Conservation (phyloP, 169 alveolate genomes). For the Cryptosporidium ryanae region DNA sequence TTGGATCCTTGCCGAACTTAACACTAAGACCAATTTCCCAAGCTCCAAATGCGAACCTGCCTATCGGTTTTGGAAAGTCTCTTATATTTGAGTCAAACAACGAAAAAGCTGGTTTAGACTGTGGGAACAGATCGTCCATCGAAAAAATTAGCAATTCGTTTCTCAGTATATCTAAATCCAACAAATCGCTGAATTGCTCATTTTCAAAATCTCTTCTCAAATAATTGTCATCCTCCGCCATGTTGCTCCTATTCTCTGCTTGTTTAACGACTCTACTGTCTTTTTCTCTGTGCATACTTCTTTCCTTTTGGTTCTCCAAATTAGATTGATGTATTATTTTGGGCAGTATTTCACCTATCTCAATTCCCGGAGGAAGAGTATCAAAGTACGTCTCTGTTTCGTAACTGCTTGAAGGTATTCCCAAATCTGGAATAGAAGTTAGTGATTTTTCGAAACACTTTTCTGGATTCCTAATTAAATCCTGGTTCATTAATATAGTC, state of each 20-base stretch:
- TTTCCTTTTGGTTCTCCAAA: constrained; percentile 1
- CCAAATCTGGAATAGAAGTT: constrained; percentile 57
- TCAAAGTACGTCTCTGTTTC: constrained; percentile 42
- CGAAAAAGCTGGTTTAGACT: neutral
- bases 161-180: constrained; percentile 27
- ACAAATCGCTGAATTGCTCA: constrained; percentile 17
- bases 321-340: constrained; percentile 32
- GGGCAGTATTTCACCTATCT: constrained; percentile 59
- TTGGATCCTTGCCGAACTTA: constrained; percentile 55
- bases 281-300: neutral
- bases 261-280: neutral
- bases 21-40: constrained; percentile 67
- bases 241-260: neutral
- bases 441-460: constrained; percentile 70
- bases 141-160: constrained; percentile 45
- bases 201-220: constrained; percentile 12
- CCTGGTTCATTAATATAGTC: constrained; percentile 51
- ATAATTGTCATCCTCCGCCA: neutral
- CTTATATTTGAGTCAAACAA: neutral
- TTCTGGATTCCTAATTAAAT: constrained; percentile 61
- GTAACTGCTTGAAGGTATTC: constrained; percentile 29
- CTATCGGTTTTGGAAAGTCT: constrained; percentile 49
- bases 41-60: constrained; percentile 61
- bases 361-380: constrained; percentile 71
- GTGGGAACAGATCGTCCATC: constrained; percentile 54